Evolutionary conservation across 768 basidiomycete species (phyloP), one percentile per base, ranked within the genome.

Genomic region (Phylloporus sp.): DNA sequence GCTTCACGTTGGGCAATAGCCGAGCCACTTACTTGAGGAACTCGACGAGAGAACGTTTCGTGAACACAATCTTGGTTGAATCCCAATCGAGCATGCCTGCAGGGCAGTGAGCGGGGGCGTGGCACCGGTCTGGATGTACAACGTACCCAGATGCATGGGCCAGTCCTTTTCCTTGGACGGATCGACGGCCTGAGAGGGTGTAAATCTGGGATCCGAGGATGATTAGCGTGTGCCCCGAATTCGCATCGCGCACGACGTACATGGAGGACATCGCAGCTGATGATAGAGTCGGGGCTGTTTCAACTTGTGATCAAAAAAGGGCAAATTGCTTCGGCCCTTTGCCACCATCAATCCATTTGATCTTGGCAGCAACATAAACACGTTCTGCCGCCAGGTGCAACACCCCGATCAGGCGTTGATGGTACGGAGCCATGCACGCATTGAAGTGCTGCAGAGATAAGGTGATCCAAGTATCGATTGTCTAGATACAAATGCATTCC

Each of bases 81-180:
- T 90, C 88, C 88, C 88, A 90, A 68, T 91, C 88, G 56, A 91
- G 73, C 81, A 87, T 79, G 54, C 86, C 88, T 88, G 49, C 4
- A 39, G 34, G 11, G 24, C 11, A 52, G 27, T 48, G 23, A 2
- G 5, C 47, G 16, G 31, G 22, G 31, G 22, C 36, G 50, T 39
- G 26, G 42, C 23, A 38, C 22, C 27, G 32, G 41, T n/a, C 31
- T 38, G 38, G 42, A 26, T 40, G n/a, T n/a, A n/a, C 49, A 10
- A 62, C 74, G 24, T 45, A 84, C 88, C 88, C 18, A 90, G 72
- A 58, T 76, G 77, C 53, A 80, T 70, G 27, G 85, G 70, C 88
- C 88, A 91, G 55, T 88, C 83, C 56, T 76, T 81, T 63, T 88
- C 86, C 55, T 83, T 86, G 59, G 79, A 70, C 72, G 77, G 70